These are phyloP conservation scores for Aspergillus niger DNA, from an alignment of 2,329 filamentous ascomycete species.

Conservation along the genomic window DNA sequence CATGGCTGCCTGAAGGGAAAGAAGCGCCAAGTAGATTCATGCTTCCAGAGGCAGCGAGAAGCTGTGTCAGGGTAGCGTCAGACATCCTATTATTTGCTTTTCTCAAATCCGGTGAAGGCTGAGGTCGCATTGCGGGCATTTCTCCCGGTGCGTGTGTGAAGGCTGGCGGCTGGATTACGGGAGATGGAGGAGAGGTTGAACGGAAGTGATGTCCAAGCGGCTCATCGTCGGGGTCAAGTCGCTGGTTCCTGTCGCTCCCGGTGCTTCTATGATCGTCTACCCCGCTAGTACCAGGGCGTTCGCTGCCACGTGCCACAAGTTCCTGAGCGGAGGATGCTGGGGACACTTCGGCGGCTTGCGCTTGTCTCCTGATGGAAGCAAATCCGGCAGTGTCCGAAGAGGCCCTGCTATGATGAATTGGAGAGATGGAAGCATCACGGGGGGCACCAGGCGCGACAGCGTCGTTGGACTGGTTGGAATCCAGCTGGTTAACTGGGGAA, in stretches of 20 bases:
- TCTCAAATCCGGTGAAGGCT: slow-evolving; percentile 74
- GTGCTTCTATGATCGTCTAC: slow-evolving; percentile 44
- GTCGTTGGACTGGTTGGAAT: slow-evolving; percentile 41
- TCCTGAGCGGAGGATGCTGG: slow-evolving; percentile 43
- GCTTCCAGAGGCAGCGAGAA: slow-evolving; percentile 68
- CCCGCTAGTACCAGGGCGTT: slow-evolving; percentile 26
- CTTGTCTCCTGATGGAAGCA: slow-evolving; percentile 12
- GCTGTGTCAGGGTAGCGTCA: slow-evolving; percentile 74
- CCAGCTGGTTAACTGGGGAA: slow-evolving; percentile 23
- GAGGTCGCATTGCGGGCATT: slow-evolving; percentile 68
- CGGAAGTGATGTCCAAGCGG: slow-evolving; percentile 39
- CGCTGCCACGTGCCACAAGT: slow-evolving; percentile 27
- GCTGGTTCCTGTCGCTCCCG: slow-evolving; percentile 39
- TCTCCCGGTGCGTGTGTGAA: slow-evolving; percentile 76
- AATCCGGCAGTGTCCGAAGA: slow-evolving; percentile 37
- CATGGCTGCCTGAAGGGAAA: slow-evolving; percentile 43
- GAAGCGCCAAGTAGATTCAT: slow-evolving; percentile 43
- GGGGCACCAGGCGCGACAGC: slow-evolving; percentile 35
- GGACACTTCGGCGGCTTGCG: slow-evolving; percentile 31
- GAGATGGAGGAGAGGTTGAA: slow-evolving; percentile 67
- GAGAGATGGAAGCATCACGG: slow-evolving; percentile 23
- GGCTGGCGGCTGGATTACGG: slow-evolving; percentile 74
- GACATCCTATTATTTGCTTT: slow-evolving; percentile 84
- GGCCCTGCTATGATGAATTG: slow-evolving; percentile 32
- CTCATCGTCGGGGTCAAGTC: slow-evolving; percentile 26